Evolutionary conservation across 768 basidiomycete species (phyloP), one percentile per base, ranked within the genome.

Genomic region (Coprinopsis strossmayeri): DNA sequence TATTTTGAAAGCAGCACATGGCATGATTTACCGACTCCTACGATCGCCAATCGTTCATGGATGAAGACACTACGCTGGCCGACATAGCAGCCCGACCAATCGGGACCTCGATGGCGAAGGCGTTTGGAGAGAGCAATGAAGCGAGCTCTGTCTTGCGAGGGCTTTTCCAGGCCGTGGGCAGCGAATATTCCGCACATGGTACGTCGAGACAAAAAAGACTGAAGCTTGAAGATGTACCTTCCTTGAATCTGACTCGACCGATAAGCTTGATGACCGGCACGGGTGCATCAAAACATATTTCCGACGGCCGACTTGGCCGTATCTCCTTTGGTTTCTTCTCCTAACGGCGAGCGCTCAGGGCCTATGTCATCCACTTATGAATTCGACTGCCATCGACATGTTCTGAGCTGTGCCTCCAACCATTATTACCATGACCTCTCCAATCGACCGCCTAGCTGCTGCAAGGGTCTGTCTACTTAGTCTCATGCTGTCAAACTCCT

Each of bases 71-170:
- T 75, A 45, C 84, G 76, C 64, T 83, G 81, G 38, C 88, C 89
- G 54, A 93, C 87, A 65, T 82, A 86, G 69, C 91, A 95, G 24
- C 96, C 96, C 12, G 91, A 93, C 96, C 96, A 99, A 68, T 99
- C 96, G 10, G 96, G 96, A 12, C 96, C 96, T 54, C 94, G 84
- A 63, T 96, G 94, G 45, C 95, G 79, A 52, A 91, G 83, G 54
- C 81, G 82, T 69, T 92, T 96, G 10, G 92, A 92, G 58, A 89
- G 77, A 2, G 90, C 84, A 49, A 97, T 83, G 59, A 82, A 86
- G 48, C 73, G 79, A 38, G 84, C 72, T 53, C 94, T 77, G 57
- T 85, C 84, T 20, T 68, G 65, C 30, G 75, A 61, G 28, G 92
- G 84, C 48, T 82, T 85, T 53, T 85, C 74, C 50, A 92, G 65